A percentile compares a stretch with the other conserved stretches of the same genome.
Evolutionary conservation across 208 protist genomes (phyloP).

Genomic region (Leptomonas seymouri): DNA sequence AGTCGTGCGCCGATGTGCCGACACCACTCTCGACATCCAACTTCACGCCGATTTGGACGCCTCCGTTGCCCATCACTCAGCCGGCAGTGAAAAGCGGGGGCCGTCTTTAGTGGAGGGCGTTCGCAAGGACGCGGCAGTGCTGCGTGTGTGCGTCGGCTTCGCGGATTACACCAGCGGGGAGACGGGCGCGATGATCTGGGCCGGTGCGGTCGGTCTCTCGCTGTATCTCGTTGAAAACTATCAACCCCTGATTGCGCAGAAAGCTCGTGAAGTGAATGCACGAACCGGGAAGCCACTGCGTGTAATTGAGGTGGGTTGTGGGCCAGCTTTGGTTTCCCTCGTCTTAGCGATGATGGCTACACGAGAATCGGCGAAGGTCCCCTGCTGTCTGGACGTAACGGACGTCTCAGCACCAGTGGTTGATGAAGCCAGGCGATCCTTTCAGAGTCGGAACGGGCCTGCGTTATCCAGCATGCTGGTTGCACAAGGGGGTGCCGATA

Average conservation of each 20-base stretch:
- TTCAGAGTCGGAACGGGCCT: conserved; percentile 31
- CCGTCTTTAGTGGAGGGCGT: neutral
- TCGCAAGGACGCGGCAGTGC: neutral
- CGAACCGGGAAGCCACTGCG: conserved; percentile 19
- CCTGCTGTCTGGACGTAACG: conserved; percentile 45
- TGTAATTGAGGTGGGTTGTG: conserved; percentile 60
- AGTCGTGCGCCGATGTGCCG: conserved; percentile 38
- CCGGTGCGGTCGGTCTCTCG: conserved; percentile 57
- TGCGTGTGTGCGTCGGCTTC: conserved; percentile 57
- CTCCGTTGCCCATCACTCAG: neutral
- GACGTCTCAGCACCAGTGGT: conserved; percentile 48
- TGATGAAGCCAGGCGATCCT: conserved; percentile 34
- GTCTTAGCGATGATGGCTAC: conserved; percentile 24
- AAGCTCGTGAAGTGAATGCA: neutral
- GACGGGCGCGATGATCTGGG: conserved; percentile 61
- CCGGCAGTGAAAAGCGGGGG: neutral
- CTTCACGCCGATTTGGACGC: neutral
- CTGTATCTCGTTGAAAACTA: conserved; percentile 44
- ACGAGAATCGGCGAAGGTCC: neutral
- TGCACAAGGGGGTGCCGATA: neutral
- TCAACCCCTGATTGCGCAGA: conserved; percentile 4
- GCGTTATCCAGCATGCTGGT: conserved; percentile 5
- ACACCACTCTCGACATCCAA: conserved; percentile 34
- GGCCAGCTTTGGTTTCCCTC: conserved; percentile 52
- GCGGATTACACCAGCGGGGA: conserved; percentile 56